A percentile compares a stretch with the other conserved stretches of the same genome.
phyloP scores from a whole-genome alignment of 108 stramenopile genomes.

The Epithemia pelagica region DNA sequence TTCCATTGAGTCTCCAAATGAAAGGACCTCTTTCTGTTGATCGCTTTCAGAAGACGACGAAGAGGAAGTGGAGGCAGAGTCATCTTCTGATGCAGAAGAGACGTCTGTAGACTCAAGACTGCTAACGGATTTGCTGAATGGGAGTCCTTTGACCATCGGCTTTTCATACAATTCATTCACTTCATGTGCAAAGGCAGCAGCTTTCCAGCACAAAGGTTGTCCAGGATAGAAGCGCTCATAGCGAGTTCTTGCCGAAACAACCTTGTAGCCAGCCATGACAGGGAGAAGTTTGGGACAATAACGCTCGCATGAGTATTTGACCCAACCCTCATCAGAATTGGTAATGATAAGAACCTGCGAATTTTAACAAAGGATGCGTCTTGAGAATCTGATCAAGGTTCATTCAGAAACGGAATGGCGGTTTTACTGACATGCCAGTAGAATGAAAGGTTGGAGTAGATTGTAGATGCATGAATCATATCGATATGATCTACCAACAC shows the following conservation, averaged over 20 bases:
- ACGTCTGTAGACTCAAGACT: slow-evolving; percentile 57
- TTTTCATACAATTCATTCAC: slow-evolving; percentile 72
- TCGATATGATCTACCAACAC: too few species aligned
- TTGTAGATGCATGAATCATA: too few species aligned
- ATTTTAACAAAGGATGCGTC: too few species aligned
- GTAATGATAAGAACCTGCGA: slow-evolving; percentile 81
- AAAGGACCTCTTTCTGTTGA: slow-evolving; percentile 55
- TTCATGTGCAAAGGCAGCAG: slow-evolving; percentile 91
- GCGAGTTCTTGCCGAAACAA: slow-evolving; percentile 77
- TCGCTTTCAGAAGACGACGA: neutral
- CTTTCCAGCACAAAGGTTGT: slow-evolving; percentile 89
- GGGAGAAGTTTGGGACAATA: slow-evolving; percentile 71
- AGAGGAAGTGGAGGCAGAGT: neutral
- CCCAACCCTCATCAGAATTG: slow-evolving; percentile 90
- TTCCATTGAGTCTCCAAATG: slow-evolving; percentile 82
- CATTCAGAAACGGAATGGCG: too few species aligned
- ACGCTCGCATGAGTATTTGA: slow-evolving; percentile 74
- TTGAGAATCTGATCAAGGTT: too few species aligned
- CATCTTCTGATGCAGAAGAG: slow-evolving; percentile 38
- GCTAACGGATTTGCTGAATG: slow-evolving; percentile 21
- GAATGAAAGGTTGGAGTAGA: too few species aligned
- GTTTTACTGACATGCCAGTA: too few species aligned
- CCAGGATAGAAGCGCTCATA: slow-evolving; percentile 86
- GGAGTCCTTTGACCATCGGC: slow-evolving; percentile 18
- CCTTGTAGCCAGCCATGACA: slow-evolving; percentile 53